Percentiles rank a stretch among this genome's conserved stretches.
Evolutionary conservation across 2,329 filamentous ascomycete genomes (phyloP).

Genomic region (Hymenoscyphus infarciens): DNA sequence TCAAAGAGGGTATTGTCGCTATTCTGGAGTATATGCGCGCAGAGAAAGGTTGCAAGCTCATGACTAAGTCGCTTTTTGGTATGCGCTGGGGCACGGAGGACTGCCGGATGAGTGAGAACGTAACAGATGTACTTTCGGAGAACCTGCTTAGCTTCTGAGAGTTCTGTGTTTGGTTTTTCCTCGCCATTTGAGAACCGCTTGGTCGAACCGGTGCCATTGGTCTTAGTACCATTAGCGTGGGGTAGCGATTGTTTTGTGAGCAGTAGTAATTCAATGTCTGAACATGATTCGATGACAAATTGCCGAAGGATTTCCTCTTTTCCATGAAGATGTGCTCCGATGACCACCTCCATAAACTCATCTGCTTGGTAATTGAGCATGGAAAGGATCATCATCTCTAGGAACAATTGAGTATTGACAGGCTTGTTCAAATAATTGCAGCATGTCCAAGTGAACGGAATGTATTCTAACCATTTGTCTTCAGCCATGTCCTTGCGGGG

Average conservation of each 20-base stretch:
- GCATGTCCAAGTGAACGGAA: conserved; percentile 7
- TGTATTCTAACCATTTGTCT: conserved; percentile 11
- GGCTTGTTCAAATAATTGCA: background rate
- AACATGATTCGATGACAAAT: too few species aligned
- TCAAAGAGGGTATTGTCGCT: background rate
- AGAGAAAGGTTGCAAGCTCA: background rate
- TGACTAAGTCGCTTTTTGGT: background rate
- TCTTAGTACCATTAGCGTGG: background rate
- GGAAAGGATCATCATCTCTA: conserved; percentile 11
- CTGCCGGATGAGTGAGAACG: conserved; percentile 1
- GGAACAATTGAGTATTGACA: background rate
- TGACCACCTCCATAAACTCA: conserved; percentile 9
- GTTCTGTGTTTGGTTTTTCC: background rate
- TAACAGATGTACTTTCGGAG: background rate
- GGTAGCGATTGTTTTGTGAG: too few species aligned
- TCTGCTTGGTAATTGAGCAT: conserved; percentile 11
- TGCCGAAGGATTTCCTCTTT: too few species aligned
- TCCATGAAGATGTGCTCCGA: background rate
- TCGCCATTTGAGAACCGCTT: background rate
- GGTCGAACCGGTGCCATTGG: background rate
- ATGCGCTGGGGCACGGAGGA: background rate
- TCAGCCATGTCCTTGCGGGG: background rate
- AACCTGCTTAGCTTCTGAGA: background rate
- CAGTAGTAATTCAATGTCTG: too few species aligned
- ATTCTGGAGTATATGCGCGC: conserved; percentile 4